Base-by-base conservation (phyloP, 306 rosid species). In the Quercus alba region DNA sequence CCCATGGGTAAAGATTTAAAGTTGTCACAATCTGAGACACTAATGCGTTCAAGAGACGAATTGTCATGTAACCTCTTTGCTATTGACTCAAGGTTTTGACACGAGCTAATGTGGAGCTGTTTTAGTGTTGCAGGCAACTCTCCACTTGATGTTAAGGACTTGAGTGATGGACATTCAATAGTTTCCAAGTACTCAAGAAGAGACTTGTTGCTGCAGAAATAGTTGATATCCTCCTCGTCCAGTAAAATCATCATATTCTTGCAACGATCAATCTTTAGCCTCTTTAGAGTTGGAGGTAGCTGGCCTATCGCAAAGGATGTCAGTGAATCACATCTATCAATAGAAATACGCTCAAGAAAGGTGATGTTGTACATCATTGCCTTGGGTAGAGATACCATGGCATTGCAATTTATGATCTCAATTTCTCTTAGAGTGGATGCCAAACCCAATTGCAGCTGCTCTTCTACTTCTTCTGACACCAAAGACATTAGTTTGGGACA, bases 1-100 rank as follows among this genome's bases (percentile, higher is more conserved):
- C 73, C 77, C 25, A n/a, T 23, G n/a, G 82, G 73, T 15, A 72
- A 61, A 51, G 54, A 46, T 59, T 61, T 72, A 52, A 79, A 77
- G 19, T 72, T 79, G 49, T 44, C 35, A 72, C 82, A 77, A 19
- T 77, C 70, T 68, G 58, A 77, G 23, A 77, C 35, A 1, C 70
- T 55, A 23, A 77, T 56, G 56, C 69, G 57, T 69, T 77, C 75
- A 62, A 77, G 57, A 49, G 63, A 64, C 7, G 71, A 56, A 62
- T 77, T 18, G 51, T 61, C 1, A 31, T 71, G 78, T 25, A 72
- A 55, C 15, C 63, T 54, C 70, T 54, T 25, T 41, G 75, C 72
- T 52, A 83, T 46, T 68, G 70, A 56, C 68, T 49, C 73, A 26
- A 57, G 54, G 61, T 71, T 20, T 26, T 28, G 15, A 70, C 76